Percentiles rank a stretch among this genome's conserved stretches.
Evolutionary conservation across 345 rosid genomes (phyloP).

Genomic region (Brassica napus): DNA sequence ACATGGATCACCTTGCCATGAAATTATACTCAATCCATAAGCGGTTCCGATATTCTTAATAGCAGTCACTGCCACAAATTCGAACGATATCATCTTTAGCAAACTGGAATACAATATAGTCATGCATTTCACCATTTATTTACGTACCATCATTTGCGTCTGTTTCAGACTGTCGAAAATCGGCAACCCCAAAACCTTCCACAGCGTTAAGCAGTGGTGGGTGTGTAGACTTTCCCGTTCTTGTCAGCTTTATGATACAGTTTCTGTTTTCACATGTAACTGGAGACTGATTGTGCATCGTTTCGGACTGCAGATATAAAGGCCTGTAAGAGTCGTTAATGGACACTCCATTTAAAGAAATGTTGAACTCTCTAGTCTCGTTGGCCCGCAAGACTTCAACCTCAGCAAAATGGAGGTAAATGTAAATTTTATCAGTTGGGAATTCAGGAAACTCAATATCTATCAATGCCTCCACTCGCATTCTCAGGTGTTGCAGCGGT

Average conservation of each 20-base stretch:
- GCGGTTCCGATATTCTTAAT: conserved; percentile 35
- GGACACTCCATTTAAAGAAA: conserved; percentile 16
- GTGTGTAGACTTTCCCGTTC: conserved; percentile 19
- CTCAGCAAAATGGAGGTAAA: conserved; percentile 42
- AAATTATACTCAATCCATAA: conserved; percentile 35
- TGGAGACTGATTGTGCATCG: background rate
- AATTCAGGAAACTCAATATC: background rate
- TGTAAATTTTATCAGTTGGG: conserved; percentile 24
- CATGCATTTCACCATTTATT: background rate
- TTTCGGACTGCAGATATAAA: conserved; percentile 11
- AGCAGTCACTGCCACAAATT: conserved; percentile 43
- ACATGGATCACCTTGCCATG: conserved; percentile 76
- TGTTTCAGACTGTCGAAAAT: conserved; percentile 23
- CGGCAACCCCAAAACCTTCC: conserved; percentile 13
- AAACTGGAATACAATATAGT: background rate
- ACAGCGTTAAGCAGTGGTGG: conserved; percentile 41
- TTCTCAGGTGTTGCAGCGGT: conserved; percentile 39
- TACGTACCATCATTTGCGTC: conserved; percentile 27
- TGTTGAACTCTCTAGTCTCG: conserved; percentile 36
- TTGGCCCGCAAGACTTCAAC: conserved; percentile 26
- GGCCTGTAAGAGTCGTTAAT: conserved; percentile 20
- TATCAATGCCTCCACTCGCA: conserved; percentile 32
- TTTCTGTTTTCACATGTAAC: background rate
- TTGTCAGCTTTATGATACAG: conserved; percentile 2
- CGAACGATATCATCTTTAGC: background rate